Evolutionary conservation across 1,284 basidiomycete species (phyloP), one percentile per base, ranked within the genome.

Genomic region (Rhizoctonia solani): DNA sequence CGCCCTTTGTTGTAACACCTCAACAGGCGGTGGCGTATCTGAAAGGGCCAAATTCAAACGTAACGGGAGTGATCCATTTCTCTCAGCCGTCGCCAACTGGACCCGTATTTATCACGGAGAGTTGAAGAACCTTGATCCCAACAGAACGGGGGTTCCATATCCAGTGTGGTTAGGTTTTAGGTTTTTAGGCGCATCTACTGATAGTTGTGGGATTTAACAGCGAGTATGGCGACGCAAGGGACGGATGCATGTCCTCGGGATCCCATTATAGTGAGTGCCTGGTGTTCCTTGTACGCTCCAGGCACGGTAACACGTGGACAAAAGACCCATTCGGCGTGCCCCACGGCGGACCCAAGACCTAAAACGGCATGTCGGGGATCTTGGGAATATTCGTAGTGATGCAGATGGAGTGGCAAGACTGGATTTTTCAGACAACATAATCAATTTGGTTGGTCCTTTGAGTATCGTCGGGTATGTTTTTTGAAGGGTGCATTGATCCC

Each of bases 361-460:
- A 0, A 79, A 81, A 68, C 81, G 90, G 70, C 91, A 93, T 76
- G 83, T 88, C 27, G 90, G 91, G 16, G 91, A 93, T 75, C 77
- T 93, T 68, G 91, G 90, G 41, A 88, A 93, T 75, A 85, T 93
- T 73, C 73, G 82, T 72, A 83, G 84, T 66, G 83, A 93, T 74
- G 78, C 76, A 16, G 74, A 78, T 54, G 91, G 90, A 47, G 79
- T 79, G 32, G 87, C 86, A 23, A 76, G 75, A 25, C 80, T 92
- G 74, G 80, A 79, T 16, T 81, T 92, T 71, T 77, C 79, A 69
- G 91, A 92, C 75, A 74, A 74, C 34, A 70, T 84, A 54, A 83
- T 93, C 68, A 85, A 87, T 46, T 81, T 93, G 68, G 87, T 87
- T 70, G 90, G 90, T 5, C 82, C 83, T 8, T 76, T 82, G 72